A percentile compares a stretch with the other conserved stretches of the same genome.
Evolutionary conservation across 192 early-diverging fungal species (phyloP).

Genomic region (Backusella parvicylindrica): DNA sequence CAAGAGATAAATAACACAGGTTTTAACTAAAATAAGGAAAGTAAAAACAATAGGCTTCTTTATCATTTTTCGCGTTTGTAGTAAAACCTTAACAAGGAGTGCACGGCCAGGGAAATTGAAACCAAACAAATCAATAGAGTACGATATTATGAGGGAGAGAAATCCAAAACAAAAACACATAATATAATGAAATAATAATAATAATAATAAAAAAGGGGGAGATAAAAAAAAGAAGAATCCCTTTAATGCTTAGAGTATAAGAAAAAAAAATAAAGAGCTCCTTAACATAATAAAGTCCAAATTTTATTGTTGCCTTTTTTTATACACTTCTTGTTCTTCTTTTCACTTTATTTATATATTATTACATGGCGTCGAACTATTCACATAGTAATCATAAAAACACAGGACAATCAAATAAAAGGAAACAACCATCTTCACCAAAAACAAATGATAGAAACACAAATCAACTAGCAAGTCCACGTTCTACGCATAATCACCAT

Average conservation of each 20-base stretch:
- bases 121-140: background rate
- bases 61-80: background rate
- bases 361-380: background rate
- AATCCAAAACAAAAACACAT: background rate
- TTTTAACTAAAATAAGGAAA: background rate
- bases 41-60: background rate
- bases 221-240: background rate
- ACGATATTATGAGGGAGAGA: background rate
- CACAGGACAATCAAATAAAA: background rate
- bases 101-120: background rate
- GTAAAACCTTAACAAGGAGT: background rate
- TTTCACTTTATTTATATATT: background rate
- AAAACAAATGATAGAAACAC: background rate
- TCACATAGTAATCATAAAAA: background rate
- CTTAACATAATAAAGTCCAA: background rate
- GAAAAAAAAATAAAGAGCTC: background rate
- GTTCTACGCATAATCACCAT: background rate
- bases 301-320: conserved; percentile 3
- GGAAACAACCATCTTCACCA: background rate
- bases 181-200: background rate
- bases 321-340: background rate
- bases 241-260: background rate
- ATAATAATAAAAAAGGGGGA: background rate
- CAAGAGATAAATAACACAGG: background rate
- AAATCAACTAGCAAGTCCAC: background rate